Conservation (phyloP, 257 asterid species). For the Mentha longifolia region DNA sequence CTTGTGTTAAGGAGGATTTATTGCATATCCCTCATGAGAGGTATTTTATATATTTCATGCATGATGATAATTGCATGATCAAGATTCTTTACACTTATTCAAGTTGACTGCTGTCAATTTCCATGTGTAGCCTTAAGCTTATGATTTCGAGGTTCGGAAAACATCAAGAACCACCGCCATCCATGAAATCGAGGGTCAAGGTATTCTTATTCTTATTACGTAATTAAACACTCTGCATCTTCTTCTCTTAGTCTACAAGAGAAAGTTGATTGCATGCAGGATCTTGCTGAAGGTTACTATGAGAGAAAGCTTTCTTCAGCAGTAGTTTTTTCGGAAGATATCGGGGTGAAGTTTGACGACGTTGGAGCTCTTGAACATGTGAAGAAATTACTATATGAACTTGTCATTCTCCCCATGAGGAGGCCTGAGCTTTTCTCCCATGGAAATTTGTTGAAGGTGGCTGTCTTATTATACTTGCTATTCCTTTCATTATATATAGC, state of each 20-base stretch:
- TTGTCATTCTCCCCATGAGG: conserved; percentile 60
- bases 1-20: conserved; percentile 52
- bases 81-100: too few relatives aligned
- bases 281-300: conserved; percentile 55
- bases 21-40: conserved; percentile 62
- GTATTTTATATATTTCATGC: conserved; percentile 22
- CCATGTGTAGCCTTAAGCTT: conserved; percentile 51
- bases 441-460: conserved; percentile 61
- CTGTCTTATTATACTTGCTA: too few relatives aligned
- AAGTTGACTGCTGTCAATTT: background rate
- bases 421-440: conserved; percentile 77
- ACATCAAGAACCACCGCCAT: too few relatives aligned
- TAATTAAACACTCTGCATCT: too few relatives aligned
- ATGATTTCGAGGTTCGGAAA: too few relatives aligned
- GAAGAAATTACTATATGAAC: conserved; percentile 61
- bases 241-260: too few relatives aligned
- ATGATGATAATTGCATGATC: too few relatives aligned
- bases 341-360: conserved; percentile 70
- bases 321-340: conserved; percentile 67
- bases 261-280: too few relatives aligned
- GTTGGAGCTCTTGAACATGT: conserved; percentile 78
- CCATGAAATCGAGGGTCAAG: too few relatives aligned
- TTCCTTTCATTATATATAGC: too few relatives aligned
- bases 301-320: conserved; percentile 58
- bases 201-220: too few relatives aligned